These are phyloP conservation scores for Fusarium mundagurra DNA, from an alignment of 2,329 filamentous ascomycete genomes.

Conservation along the genomic window DNA sequence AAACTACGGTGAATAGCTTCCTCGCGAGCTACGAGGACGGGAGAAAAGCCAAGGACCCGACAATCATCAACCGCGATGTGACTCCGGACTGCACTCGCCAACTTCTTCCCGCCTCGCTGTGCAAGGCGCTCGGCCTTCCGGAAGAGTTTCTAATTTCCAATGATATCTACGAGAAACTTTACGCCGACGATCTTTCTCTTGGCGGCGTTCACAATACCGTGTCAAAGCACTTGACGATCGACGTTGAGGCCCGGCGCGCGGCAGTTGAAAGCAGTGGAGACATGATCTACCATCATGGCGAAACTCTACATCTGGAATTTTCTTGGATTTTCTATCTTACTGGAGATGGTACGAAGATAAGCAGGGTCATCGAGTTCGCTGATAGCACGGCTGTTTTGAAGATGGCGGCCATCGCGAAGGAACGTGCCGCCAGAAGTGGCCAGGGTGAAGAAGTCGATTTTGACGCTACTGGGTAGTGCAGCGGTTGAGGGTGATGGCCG, in stretches of 20 bases:
- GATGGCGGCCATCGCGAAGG: constrained; percentile 4
- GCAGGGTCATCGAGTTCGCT: constrained; percentile 24
- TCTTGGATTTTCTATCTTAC: constrained; percentile 17
- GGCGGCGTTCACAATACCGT: constrained; percentile 2
- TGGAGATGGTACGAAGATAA: constrained; percentile 20
- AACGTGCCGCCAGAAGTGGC: not conserved
- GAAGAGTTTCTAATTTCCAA: constrained; percentile 12
- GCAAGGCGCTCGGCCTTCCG: constrained; percentile 6
- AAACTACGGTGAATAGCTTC: constrained; percentile 17
- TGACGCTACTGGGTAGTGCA: not conserved
- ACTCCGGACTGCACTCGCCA: constrained; percentile 23
- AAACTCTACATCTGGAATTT: constrained; percentile 1
- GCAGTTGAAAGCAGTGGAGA: constrained; percentile 8
- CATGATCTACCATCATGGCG: constrained; percentile 17
- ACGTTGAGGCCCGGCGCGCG: constrained; percentile 9
- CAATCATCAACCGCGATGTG: constrained; percentile 23
- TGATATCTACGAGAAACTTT: constrained; percentile 13
- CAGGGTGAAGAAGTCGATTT: not conserved
- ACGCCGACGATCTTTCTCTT: constrained; percentile 7
- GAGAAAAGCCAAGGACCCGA: not conserved
- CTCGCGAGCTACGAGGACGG: constrained; percentile 21
- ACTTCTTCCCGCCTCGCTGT: constrained; percentile 11
- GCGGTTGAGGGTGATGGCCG: not conserved
- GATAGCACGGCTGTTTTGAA: not conserved
- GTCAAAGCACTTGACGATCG: constrained; percentile 7